These are phyloP conservation scores for Fusarium albidum DNA, from an alignment of 2,329 filamentous ascomycete species.

Conservation along the genomic window DNA sequence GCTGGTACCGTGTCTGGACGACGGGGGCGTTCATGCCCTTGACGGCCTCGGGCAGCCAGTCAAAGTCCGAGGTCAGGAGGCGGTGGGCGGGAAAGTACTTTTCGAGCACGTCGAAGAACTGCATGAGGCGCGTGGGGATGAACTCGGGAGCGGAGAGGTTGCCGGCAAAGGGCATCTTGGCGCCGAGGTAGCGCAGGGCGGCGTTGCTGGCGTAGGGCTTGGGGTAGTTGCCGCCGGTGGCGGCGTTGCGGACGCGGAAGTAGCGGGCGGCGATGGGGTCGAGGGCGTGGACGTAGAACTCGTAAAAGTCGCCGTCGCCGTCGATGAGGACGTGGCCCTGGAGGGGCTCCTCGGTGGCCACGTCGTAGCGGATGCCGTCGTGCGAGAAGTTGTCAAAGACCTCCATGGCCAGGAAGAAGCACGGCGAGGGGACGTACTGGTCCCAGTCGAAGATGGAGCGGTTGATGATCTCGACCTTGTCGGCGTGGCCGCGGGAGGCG, in stretches of 20 bases:
- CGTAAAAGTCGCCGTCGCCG: slow-evolving; percentile 85
- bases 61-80: slow-evolving; percentile 90
- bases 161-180: slow-evolving; percentile 72
- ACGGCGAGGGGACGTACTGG: slow-evolving; percentile 85
- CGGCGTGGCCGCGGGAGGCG: slow-evolving; percentile 76
- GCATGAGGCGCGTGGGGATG: slow-evolving; percentile 92
- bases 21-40: slow-evolving; percentile 90
- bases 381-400: slow-evolving; percentile 99
- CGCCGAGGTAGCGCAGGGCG: slow-evolving; percentile 68
- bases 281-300: slow-evolving; percentile 84
- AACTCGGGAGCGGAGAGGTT: slow-evolving; percentile 89
- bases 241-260: slow-evolving; percentile 83
- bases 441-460: slow-evolving; percentile 95
- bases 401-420: slow-evolving; percentile 97
- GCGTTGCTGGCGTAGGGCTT: slow-evolving; percentile 64
- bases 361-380: slow-evolving; percentile 91
- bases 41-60: slow-evolving; percentile 82
- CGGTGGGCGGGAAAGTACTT: slow-evolving; percentile 90
- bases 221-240: slow-evolving; percentile 70
- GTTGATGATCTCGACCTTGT: slow-evolving; percentile 94
- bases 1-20: slow-evolving; percentile 91
- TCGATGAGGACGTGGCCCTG: slow-evolving; percentile 93
- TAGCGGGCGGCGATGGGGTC: slow-evolving; percentile 87
- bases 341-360: slow-evolving; percentile 79
- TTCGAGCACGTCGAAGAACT: slow-evolving; percentile 93